phyloP scores from a whole-genome alignment of 495 filamentous ascomycete species.

The Daldinia loculata region DNA sequence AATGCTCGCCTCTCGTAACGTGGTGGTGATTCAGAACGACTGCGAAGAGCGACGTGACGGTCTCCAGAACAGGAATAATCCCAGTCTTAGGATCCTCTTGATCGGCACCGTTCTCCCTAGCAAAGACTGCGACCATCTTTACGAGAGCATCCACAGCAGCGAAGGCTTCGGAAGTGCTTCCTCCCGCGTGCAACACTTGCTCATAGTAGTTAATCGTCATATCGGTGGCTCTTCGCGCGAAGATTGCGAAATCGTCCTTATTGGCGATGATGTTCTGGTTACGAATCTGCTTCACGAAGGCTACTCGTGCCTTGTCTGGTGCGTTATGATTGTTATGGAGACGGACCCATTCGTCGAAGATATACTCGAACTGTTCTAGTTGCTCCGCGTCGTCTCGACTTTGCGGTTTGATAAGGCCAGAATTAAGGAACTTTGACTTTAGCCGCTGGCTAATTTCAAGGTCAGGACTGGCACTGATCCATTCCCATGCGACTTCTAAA shows the following conservation, averaged over 20 bases:
- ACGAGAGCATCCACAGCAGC: slow-evolving; percentile 84
- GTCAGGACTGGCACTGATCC: slow-evolving; percentile 77
- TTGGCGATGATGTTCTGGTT: slow-evolving; percentile 72
- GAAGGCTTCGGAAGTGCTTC: slow-evolving; percentile 73
- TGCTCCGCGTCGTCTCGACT: slow-evolving; percentile 48
- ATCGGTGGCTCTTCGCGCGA: slow-evolving; percentile 85
- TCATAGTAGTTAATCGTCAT: slow-evolving; percentile 79
- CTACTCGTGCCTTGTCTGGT: slow-evolving; percentile 71
- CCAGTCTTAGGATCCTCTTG: slow-evolving; percentile 29
- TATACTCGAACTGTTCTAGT: slow-evolving; percentile 87
- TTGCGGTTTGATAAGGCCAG: slow-evolving; percentile 62
- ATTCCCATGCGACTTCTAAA: slow-evolving; percentile 80
- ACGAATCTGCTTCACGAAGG: slow-evolving; percentile 88
- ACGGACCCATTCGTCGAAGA: slow-evolving; percentile 93
- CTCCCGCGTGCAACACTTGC: slow-evolving; percentile 65
- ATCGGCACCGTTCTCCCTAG: slow-evolving; percentile 59
- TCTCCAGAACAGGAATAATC: slow-evolving; percentile 66
- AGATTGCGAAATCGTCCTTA: slow-evolving; percentile 76
- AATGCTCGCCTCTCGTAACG: slow-evolving; percentile 78
- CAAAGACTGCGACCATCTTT: slow-evolving; percentile 79
- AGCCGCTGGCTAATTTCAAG: slow-evolving; percentile 71
- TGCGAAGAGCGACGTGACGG: slow-evolving; percentile 76
- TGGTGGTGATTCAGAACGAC: slow-evolving; percentile 88
- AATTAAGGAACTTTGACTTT: slow-evolving; percentile 73
- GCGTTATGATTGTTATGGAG: slow-evolving; percentile 77